These are phyloP conservation scores for Cercospora sp. DNA, from an alignment of 2,329 filamentous ascomycete species.

Conservation along the genomic window DNA sequence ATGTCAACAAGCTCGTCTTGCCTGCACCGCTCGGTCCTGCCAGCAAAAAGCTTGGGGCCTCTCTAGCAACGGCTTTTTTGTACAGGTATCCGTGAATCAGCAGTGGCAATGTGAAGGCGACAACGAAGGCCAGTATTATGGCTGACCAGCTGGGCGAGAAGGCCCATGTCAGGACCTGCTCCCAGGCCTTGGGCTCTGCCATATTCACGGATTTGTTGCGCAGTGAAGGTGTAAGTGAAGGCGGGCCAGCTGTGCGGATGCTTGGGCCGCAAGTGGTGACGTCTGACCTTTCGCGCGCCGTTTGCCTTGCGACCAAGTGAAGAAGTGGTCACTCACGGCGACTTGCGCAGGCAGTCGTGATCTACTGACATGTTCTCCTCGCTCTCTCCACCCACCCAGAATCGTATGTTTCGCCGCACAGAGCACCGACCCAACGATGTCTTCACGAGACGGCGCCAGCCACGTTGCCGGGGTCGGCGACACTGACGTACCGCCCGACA, in stretches of 20 bases:
- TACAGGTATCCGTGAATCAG: constrained; percentile 76
- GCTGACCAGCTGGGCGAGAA: constrained; percentile 49
- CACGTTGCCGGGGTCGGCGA: constrained; percentile 7
- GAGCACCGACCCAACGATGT: neutral
- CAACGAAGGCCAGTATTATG: constrained; percentile 67
- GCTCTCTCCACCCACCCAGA: neutral
- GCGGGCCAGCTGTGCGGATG: neutral
- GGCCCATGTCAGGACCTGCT: constrained; percentile 48
- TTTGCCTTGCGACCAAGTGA: constrained; percentile 1
- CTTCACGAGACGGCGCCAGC: constrained; percentile 4
- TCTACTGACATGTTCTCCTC: neutral
- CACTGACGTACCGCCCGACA: constrained; percentile 4
- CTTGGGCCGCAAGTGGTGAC: constrained; percentile 2
- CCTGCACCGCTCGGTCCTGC: constrained; percentile 79
- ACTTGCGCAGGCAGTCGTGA: neutral
- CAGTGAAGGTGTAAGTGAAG: neutral
- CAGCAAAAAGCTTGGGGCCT: constrained; percentile 74
- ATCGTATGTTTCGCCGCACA: constrained; percentile 3
- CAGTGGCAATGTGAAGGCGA: constrained; percentile 73
- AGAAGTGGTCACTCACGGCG: neutral
- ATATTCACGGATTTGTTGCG: constrained; percentile 2
- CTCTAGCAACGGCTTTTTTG: constrained; percentile 57
- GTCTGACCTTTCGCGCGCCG: neutral
- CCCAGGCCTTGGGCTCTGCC: constrained; percentile 12
- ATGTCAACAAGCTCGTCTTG: constrained; percentile 84